Evolutionary conservation across 169 alveolate species (phyloP).

Genomic region (Babesia ovis): DNA sequence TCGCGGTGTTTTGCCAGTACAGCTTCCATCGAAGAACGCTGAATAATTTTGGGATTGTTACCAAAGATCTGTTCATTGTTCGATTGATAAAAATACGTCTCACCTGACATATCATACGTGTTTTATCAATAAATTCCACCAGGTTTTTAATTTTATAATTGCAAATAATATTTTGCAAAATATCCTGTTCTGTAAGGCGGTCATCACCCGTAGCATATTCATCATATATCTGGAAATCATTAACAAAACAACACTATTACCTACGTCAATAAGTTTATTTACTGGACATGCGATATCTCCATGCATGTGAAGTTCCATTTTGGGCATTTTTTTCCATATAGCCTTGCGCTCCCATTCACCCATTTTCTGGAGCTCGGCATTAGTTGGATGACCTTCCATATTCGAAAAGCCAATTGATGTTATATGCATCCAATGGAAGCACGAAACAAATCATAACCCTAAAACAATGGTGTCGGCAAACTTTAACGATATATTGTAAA

Average conservation of each 20-base stretch:
- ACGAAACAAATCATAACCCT: too few species aligned
- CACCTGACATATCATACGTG: conserved; percentile 41
- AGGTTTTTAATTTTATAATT: conserved; percentile 49
- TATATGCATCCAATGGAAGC: too few species aligned
- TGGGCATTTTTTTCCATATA: conserved; percentile 64
- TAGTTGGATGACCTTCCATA: conserved; percentile 32
- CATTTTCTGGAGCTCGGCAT: conserved; percentile 49
- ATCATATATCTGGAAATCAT: neutral
- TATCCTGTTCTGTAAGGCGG: conserved; percentile 32
- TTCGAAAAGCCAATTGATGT: too few species aligned
- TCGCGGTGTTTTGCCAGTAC: conserved; percentile 61
- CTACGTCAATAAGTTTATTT: conserved; percentile 17
- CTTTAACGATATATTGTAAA: too few species aligned
- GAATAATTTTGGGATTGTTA: conserved; percentile 29
- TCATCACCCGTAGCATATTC: conserved; percentile 6
- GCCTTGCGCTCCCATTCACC: conserved; percentile 61
- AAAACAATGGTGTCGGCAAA: too few species aligned
- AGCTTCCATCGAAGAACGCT: conserved; percentile 49
- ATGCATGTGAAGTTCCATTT: conserved; percentile 63
- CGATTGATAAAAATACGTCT: conserved; percentile 24
- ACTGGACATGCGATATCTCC: conserved; percentile 56
- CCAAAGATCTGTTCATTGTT: conserved; percentile 32
- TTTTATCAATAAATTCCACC: conserved; percentile 50
- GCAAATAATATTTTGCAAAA: conserved; percentile 43
- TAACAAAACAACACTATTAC: neutral